Conservation (phyloP, 768 basidiomycete genomes). For the Lentinula edodes region DNA sequence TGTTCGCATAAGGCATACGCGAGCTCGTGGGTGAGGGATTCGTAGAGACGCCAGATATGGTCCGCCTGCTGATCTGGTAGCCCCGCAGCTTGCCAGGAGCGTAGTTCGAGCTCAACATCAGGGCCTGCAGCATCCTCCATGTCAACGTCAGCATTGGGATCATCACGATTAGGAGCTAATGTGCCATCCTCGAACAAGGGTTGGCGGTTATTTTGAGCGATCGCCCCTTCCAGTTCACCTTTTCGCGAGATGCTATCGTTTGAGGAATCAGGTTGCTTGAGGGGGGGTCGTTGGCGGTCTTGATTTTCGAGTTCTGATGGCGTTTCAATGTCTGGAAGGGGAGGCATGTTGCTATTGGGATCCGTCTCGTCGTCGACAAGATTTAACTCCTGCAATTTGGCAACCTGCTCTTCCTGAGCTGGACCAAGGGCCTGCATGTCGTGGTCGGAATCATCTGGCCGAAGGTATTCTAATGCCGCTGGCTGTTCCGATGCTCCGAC, state of each 20-base stretch:
- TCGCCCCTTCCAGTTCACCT: slow-evolving; percentile 39
- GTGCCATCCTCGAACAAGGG: slow-evolving; percentile 4
- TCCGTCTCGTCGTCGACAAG: slow-evolving; percentile 57
- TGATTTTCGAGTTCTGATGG: slow-evolving; percentile 17
- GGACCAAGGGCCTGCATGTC: slow-evolving; percentile 89
- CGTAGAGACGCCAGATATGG: slow-evolving; percentile 89
- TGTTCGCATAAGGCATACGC: slow-evolving; percentile 94
- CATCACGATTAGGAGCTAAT: neutral
- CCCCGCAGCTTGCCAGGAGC: slow-evolving; percentile 56
- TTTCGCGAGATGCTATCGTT: slow-evolving; percentile 21
- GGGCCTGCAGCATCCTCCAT: slow-evolving; percentile 26
- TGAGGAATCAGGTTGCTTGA: slow-evolving; percentile 12
- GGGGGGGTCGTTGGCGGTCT: slow-evolving; percentile 13
- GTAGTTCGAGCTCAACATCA: slow-evolving; percentile 43
- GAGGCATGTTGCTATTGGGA: slow-evolving; percentile 15
- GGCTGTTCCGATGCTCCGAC: slow-evolving; percentile 26
- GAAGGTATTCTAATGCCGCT: slow-evolving; percentile 71
- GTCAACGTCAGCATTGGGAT: slow-evolving; percentile 25
- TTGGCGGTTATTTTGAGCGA: slow-evolving; percentile 28
- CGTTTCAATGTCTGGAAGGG: slow-evolving; percentile 47
- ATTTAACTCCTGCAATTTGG: slow-evolving; percentile 76
- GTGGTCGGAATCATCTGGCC: slow-evolving; percentile 59
- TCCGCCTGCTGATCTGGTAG: slow-evolving; percentile 54
- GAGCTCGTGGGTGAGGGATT: slow-evolving; percentile 84
- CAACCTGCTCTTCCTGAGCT: slow-evolving; percentile 76